These are phyloP conservation scores for Paradendryphiella salina DNA, from an alignment of 2,329 filamentous ascomycete genomes.

Conservation along the genomic window DNA sequence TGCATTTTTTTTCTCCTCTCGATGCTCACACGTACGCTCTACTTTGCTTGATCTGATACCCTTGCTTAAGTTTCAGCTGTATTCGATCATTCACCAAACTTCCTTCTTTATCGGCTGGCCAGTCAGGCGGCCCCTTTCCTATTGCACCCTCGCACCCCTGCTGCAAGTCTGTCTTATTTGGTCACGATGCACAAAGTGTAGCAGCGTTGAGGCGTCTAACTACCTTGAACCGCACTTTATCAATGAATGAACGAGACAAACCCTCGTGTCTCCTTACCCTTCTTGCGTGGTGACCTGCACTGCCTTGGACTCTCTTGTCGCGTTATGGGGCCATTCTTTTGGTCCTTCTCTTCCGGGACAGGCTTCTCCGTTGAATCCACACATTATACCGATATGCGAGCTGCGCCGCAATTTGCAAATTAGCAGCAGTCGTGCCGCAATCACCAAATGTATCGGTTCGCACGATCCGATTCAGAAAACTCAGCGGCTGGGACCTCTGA, in stretches of 20 bases:
- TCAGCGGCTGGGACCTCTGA: not conserved
- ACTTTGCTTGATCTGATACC: conserved; percentile 12
- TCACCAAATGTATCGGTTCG: conserved; percentile 11
- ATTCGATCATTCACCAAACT: not conserved
- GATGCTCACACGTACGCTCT: not conserved
- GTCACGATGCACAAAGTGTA: not conserved
- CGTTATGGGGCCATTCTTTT: conserved; percentile 7
- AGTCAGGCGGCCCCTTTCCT: conserved; percentile 2
- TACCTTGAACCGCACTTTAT: too few species aligned
- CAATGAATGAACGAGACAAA: too few species aligned
- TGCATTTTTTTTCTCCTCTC: not conserved
- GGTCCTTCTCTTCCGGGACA: conserved; percentile 6
- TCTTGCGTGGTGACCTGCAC: not conserved
- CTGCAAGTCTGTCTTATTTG: not conserved
- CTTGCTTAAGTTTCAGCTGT: conserved; percentile 13
- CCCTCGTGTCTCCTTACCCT: too few species aligned
- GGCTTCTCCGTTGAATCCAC: conserved; percentile 5
- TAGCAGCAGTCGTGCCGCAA: conserved; percentile 7
- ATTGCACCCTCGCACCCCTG: not conserved
- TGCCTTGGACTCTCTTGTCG: not conserved
- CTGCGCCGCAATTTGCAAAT: conserved; percentile 1
- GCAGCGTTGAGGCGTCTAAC: too few species aligned
- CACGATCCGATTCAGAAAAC: conserved; percentile 6
- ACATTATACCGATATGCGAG: not conserved
- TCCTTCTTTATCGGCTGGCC: not conserved